Evolutionary conservation across 345 rosid species (phyloP).

Genomic region (Lenwebbia sp.): DNA sequence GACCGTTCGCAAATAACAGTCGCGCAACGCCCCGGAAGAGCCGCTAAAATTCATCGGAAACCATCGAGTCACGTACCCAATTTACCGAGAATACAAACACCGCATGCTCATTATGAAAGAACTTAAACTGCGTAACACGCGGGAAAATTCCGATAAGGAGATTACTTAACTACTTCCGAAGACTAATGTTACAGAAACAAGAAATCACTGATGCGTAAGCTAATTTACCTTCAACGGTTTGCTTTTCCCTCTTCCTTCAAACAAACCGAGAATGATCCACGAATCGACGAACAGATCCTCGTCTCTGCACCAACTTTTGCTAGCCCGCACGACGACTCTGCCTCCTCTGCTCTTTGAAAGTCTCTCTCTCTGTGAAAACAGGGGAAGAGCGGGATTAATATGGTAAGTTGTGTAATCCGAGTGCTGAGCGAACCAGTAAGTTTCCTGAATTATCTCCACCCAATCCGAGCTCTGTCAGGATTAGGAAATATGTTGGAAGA

Average conservation of each 20-base stretch:
- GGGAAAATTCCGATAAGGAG: neutral
- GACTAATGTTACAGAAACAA: neutral
- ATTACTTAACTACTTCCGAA: neutral
- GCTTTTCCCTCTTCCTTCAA: neutral
- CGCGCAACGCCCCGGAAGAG: neutral
- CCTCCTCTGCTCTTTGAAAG: neutral
- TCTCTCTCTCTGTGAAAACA: neutral
- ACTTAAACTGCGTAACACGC: neutral
- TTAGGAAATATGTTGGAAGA: neutral
- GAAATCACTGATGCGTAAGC: neutral
- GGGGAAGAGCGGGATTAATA: neutral
- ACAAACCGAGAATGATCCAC: neutral
- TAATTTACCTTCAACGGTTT: neutral
- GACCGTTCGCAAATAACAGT: neutral
- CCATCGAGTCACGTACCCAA: neutral
- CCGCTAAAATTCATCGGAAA: neutral
- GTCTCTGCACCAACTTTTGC: neutral
- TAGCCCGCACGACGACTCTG: neutral
- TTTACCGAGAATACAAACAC: neutral
- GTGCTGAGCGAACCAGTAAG: neutral
- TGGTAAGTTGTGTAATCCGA: neutral
- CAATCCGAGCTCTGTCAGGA: neutral
- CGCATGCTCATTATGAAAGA: neutral
- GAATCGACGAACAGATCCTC: neutral
- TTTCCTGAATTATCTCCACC: neutral